Evolutionary conservation across 148 eudicot species (phyloP).

Genomic region (Rhododendron henanense): DNA sequence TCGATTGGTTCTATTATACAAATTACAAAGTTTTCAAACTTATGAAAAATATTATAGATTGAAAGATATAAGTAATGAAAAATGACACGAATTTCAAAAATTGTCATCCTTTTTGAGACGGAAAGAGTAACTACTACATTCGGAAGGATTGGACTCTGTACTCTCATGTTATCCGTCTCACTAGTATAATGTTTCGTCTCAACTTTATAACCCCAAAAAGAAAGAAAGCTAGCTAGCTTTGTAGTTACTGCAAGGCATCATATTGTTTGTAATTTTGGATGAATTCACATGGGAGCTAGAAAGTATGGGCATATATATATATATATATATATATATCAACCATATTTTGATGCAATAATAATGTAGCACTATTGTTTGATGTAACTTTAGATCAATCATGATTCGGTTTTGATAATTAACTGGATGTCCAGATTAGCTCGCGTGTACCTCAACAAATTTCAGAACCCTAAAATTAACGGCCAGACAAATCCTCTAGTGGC

Average conservation of each 20-base stretch:
- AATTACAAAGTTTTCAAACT: too few species aligned
- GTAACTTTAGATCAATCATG: not conserved
- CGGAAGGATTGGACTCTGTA: not conserved
- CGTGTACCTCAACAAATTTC: too few species aligned
- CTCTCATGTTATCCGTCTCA: not conserved
- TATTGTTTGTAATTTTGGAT: not conserved
- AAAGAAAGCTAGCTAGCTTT: not conserved
- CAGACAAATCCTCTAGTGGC: too few species aligned
- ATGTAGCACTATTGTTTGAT: not conserved
- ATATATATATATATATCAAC: not conserved
- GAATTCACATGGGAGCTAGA: not conserved
- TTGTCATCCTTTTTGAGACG: too few species aligned
- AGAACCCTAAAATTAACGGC: too few species aligned
- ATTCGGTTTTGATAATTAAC: too few species aligned
- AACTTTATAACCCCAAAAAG: not conserved
- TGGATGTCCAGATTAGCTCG: too few species aligned
- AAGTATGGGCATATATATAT: not conserved
- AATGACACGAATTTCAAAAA: too few species aligned
- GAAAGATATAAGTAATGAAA: too few species aligned
- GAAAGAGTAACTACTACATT: not conserved
- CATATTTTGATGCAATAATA: not conserved
- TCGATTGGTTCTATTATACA: too few species aligned
- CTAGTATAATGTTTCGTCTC: not conserved
- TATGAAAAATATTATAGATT: too few species aligned
- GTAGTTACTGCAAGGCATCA: not conserved